Base-by-base conservation (phyloP, 2,329 filamentous ascomycete genomes). In the Daldinia sp. region DNA sequence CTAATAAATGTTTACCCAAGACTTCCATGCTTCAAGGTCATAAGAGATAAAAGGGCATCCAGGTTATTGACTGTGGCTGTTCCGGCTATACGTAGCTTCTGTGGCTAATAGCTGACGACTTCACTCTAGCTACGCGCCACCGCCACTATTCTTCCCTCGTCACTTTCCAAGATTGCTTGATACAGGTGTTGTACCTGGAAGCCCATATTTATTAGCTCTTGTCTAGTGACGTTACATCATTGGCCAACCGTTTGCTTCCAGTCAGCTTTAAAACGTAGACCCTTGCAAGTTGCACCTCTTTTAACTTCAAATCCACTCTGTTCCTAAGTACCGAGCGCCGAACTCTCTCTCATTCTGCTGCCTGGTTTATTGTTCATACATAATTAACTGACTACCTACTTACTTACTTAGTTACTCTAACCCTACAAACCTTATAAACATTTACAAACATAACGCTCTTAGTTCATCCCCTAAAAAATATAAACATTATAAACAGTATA, bases 101-200 rank as follows among this genome's bases (percentile, higher is more conserved):
- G 59, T 67, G 59, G 64, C 64, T 62, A 54, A 54, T 61, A 60
- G 56, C 41, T 59, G 41, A 59, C 41, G 28, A 37, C n/a, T 13
- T 6, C 26, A 23, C 26, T 51, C n/a, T 51, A 33, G 26, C 15
- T 30, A 33, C n/a, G 6, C 46, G 46, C 46, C 46, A 51, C 46
- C 46, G 46, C 46, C 46, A 51, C 46, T 33, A 48, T 28, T n/a
- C 23, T 6, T 48, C 20, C 23, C 23, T 26, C 20, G 23, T 46
- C 3, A 46, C 30, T 26, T 46, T 6, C 20, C 18, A 46, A 13
- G 42, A 39, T 39, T 15, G 37, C n/a, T 15, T 41, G 37, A n/a
- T 41, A 15, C 37, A 23, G 20, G 20, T 23, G 20, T 23, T 23
- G 20, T 23, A 23, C 20, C 20, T 23, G 20, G 20, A 23, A 23